Evolutionary conservation across 257 asterid species (phyloP).

Genomic region (Eucommia ulmoides): DNA sequence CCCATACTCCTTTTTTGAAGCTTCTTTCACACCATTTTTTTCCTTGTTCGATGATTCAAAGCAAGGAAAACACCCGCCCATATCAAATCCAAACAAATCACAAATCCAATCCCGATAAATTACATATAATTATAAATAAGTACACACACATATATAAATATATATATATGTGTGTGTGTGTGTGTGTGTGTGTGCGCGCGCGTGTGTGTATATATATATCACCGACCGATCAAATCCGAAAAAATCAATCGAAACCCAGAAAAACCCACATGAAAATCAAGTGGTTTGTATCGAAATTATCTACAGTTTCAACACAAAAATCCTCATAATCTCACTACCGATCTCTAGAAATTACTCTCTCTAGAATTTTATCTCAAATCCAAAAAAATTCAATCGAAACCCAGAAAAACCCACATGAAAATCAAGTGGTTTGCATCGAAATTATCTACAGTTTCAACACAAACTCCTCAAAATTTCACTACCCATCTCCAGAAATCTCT

Average conservation of each 20-base stretch:
- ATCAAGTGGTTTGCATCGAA: neutral
- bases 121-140: no score
- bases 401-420: neutral
- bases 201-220: no score
- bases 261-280: neutral
- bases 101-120: no score
- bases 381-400: no score
- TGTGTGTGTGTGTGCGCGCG: no score
- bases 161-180: no score
- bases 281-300: neutral
- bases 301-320: neutral
- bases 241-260: neutral
- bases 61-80: conserved; percentile 2
- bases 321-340: neutral
- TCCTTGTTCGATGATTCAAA: conserved; percentile 1
- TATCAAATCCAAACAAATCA: conserved; percentile 1
- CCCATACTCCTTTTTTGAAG: neutral
- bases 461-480: neutral
- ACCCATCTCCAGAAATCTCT: neutral
- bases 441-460: neutral
- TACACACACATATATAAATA: no score
- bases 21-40: conserved; percentile 1
- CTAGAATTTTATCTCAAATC: no score
- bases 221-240: no score
- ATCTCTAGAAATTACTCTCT: neutral